Evolutionary conservation across 345 rosid genomes (phyloP).

Genomic region (Corymbia maculata): DNA sequence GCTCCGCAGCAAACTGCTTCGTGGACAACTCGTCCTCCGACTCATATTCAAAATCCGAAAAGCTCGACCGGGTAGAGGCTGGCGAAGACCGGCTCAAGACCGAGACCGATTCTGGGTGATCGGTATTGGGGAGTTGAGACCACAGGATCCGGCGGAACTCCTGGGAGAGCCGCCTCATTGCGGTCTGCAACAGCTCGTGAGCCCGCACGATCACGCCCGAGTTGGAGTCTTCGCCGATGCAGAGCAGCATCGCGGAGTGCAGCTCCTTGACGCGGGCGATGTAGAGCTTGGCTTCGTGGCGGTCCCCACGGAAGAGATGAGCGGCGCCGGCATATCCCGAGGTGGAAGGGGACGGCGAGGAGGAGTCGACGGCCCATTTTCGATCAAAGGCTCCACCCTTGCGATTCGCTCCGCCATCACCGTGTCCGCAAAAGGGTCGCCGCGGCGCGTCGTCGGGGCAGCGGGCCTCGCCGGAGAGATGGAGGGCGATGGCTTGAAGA

Average conservation of each 20-base stretch:
- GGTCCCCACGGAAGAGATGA: constrained; percentile 4
- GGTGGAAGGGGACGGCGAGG: not conserved
- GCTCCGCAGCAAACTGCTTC: not conserved
- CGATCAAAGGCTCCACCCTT: not conserved
- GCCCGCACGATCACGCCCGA: not conserved
- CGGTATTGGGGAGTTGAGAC: not conserved
- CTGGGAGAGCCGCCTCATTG: constrained; percentile 6
- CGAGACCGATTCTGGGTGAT: constrained; percentile 5
- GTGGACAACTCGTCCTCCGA: not conserved
- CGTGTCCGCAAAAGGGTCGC: not conserved
- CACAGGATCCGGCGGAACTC: constrained; percentile 12
- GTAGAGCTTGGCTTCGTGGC: not conserved
- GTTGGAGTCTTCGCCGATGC: not conserved
- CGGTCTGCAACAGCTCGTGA: constrained; percentile 3
- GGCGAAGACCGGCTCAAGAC: constrained; percentile 2
- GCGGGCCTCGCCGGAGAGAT: not conserved
- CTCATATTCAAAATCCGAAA: not conserved
- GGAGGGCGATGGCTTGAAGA: not conserved
- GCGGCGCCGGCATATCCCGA: not conserved
- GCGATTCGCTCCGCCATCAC: not conserved
- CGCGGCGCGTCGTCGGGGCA: not conserved
- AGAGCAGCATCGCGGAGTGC: constrained; percentile 6
- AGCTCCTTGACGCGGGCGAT: constrained; percentile 1
- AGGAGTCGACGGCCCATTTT: constrained; percentile 1
- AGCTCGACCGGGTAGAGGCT: not conserved